These are phyloP conservation scores for Colletotrichum lupini DNA, from an alignment of 2,329 filamentous ascomycete species.

Conservation along the genomic window DNA sequence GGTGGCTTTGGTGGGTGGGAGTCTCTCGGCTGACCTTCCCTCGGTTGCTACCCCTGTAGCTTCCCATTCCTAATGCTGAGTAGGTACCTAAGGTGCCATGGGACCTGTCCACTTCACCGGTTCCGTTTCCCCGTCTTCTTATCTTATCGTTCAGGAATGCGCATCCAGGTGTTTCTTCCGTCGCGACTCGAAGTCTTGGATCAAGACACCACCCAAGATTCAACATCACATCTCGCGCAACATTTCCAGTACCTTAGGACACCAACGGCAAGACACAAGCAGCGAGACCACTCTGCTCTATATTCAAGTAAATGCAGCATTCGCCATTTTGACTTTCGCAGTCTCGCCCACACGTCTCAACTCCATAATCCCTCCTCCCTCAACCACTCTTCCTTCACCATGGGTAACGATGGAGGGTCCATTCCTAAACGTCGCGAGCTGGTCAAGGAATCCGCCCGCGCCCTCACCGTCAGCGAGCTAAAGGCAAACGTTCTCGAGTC, in stretches of 20 bases:
- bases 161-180: background rate
- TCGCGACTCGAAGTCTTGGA: background rate
- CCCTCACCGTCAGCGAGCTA: conserved; percentile 83
- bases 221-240: background rate
- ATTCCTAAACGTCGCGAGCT: conserved; percentile 97
- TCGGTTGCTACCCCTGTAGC: conserved; percentile 1
- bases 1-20: background rate
- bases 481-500: conserved; percentile 91
- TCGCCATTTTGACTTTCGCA: too few species aligned
- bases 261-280: background rate
- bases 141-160: conserved; percentile 8
- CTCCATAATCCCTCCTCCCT: background rate
- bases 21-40: conserved; percentile 3
- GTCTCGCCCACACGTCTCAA: background rate
- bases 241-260: background rate
- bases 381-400: conserved; percentile 51
- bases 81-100: background rate
- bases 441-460: conserved; percentile 90
- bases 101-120: too few species aligned
- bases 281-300: background rate
- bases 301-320: background rate
- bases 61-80: background rate
- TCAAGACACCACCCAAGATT: too few species aligned
- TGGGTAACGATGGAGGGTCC: conserved; percentile 98
- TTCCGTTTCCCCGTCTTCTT: background rate